These are phyloP conservation scores for Scenedesmus sp. DNA, from an alignment of 163 green algal genomes.

Conservation along the genomic window DNA sequence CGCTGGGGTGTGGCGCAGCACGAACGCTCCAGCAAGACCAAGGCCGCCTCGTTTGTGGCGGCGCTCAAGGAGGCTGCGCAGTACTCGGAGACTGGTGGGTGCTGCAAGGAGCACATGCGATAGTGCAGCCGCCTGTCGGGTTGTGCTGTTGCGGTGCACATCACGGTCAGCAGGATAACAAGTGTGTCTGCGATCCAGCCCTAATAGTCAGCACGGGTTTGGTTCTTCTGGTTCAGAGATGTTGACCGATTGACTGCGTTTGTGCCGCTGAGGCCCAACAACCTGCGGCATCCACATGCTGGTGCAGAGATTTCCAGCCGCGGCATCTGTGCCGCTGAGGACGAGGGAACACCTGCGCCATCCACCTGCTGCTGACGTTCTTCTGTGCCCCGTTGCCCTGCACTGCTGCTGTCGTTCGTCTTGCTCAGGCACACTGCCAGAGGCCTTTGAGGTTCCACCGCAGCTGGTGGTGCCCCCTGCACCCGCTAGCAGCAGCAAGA, in stretches of 20 bases:
- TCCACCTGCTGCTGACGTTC: not conserved
- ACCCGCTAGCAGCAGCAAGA: not conserved
- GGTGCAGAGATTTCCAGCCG: no score
- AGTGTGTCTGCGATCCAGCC: no score
- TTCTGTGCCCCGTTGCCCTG: not conserved
- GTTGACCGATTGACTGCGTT: no score
- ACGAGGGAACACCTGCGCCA: not conserved
- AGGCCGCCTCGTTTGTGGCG: slow-evolving; percentile 30
- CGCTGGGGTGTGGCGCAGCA: not conserved
- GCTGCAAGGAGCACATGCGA: no score
- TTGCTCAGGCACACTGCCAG: slow-evolving; percentile 13
- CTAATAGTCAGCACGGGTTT: no score
- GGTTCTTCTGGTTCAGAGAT: no score
- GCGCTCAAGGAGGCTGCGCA: slow-evolving; percentile 19
- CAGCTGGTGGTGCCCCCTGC: not conserved
- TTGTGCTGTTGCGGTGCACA: not conserved
- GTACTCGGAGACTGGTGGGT: slow-evolving; percentile 23
- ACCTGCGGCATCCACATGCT: no score
- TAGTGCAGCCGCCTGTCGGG: no score
- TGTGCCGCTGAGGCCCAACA: no score
- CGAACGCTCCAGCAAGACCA: slow-evolving; percentile 38
- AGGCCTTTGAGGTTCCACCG: not conserved
- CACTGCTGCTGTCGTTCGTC: not conserved
- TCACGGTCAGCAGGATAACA: no score
- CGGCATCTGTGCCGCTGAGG: not conserved